Percentiles rank a stretch among this genome's conserved stretches.
Evolutionary conservation across 352 stramenopile genomes (phyloP).

Genomic region (Phytophthora boehmeriae): DNA sequence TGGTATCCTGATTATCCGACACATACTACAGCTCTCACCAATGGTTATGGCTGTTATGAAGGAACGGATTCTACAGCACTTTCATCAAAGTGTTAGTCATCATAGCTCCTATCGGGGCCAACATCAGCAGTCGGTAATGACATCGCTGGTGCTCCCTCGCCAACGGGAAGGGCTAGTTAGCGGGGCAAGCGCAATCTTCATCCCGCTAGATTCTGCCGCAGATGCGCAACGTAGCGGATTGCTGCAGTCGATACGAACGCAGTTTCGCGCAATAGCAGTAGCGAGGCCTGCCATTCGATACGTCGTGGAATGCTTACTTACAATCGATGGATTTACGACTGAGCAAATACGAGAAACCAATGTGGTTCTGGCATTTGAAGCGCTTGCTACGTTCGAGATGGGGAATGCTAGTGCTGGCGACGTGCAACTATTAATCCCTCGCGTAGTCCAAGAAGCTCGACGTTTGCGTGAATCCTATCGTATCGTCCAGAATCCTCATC

Average conservation of each 20-base stretch:
- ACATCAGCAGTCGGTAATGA: conserved; percentile 11
- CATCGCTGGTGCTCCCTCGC: conserved; percentile 25
- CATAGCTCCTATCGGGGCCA: neutral
- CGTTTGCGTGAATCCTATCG: conserved; percentile 17
- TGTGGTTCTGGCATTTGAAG: conserved; percentile 32
- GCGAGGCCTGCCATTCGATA: conserved; percentile 25
- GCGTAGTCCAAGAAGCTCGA: conserved; percentile 28
- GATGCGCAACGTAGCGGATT: conserved; percentile 20
- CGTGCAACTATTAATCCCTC: conserved; percentile 28
- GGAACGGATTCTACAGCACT: conserved; percentile 24
- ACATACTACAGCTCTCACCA: conserved; percentile 21
- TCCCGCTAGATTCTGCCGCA: conserved; percentile 26
- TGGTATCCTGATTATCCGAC: conserved; percentile 29
- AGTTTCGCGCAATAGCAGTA: conserved; percentile 40
- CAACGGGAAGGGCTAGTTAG: conserved; percentile 5
- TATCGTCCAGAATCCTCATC: conserved; percentile 18
- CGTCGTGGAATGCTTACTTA: conserved; percentile 33
- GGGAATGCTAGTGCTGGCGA: conserved; percentile 13
- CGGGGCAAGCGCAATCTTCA: conserved; percentile 34
- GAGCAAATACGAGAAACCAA: conserved; percentile 18
- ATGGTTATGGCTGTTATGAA: conserved; percentile 11
- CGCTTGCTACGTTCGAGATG: conserved; percentile 16
- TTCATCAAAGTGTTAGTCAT: conserved; percentile 15
- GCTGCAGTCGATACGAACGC: conserved; percentile 31
- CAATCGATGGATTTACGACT: conserved; percentile 33